Conservation (phyloP, 2,329 filamentous ascomycete genomes). For the Colletotrichum salicis region DNA sequence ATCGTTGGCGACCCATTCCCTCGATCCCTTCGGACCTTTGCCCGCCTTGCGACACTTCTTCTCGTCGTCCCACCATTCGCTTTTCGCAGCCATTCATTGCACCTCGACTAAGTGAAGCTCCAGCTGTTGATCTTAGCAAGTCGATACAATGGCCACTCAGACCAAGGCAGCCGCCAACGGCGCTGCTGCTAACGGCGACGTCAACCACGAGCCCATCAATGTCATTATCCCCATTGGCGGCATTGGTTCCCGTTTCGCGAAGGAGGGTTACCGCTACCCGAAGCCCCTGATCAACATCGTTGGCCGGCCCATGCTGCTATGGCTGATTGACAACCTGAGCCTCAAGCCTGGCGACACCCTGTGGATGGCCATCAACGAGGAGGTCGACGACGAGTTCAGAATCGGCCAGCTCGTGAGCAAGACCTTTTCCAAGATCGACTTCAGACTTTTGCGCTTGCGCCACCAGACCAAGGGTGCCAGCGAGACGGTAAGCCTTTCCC, state of each 20-base stretch:
- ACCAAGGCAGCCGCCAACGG: constrained; percentile 27
- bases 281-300: constrained; percentile 47
- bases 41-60: background rate
- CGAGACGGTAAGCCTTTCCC: constrained; percentile 40
- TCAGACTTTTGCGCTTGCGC: constrained; percentile 39
- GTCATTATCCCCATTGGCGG: constrained; percentile 47
- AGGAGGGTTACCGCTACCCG: constrained; percentile 44
- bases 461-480: constrained; percentile 45
- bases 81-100: constrained; percentile 1
- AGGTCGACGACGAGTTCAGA: constrained; percentile 43
- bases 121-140: background rate
- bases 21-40: background rate
- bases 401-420: constrained; percentile 43
- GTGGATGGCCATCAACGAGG: constrained; percentile 45
- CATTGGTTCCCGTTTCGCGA: constrained; percentile 44
- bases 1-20: constrained; percentile 13
- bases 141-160: constrained; percentile 24
- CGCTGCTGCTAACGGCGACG: constrained; percentile 19
- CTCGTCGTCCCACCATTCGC: background rate
- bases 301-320: constrained; percentile 44
- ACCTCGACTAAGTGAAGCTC: background rate
- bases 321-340: constrained; percentile 44
- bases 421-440: constrained; percentile 40
- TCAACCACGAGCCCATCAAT: constrained; percentile 40
- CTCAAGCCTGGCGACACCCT: constrained; percentile 41